Percentiles rank a stretch among this genome's conserved stretches.
Conservation (phyloP, 1,284 basidiomycete species). For the Cryptococcus sp. region DNA sequence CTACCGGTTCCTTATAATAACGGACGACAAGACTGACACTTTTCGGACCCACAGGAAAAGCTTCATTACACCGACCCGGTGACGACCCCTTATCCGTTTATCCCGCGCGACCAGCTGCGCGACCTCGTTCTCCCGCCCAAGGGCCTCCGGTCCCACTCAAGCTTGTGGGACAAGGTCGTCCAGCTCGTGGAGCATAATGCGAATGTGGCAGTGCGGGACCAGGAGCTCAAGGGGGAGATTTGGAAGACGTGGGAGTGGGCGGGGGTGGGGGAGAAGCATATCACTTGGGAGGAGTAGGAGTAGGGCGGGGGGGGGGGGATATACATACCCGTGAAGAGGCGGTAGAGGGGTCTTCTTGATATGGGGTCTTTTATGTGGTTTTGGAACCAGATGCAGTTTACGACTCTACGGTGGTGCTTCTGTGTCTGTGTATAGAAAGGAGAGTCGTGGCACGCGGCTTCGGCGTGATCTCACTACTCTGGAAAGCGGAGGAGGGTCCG, state of each 20-base stretch:
- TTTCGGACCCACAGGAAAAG: slow-evolving; percentile 56
- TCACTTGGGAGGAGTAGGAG: slow-evolving; percentile 22
- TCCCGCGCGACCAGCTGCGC: slow-evolving; percentile 85
- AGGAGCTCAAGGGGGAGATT: slow-evolving; percentile 75
- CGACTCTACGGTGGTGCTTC: too few relatives aligned
- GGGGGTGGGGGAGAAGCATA: slow-evolving; percentile 32
- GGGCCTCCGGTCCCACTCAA: slow-evolving; percentile 58
- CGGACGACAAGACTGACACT: too few relatives aligned
- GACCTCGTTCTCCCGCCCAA: slow-evolving; percentile 83
- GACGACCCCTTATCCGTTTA: slow-evolving; percentile 68
- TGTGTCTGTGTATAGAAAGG: too few relatives aligned
- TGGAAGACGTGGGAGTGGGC: slow-evolving; percentile 57
- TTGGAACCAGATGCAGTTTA: too few relatives aligned
- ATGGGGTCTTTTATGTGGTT: too few relatives aligned
- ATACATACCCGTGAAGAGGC: too few relatives aligned
- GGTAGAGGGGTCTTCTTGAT: too few relatives aligned
- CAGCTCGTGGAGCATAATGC: slow-evolving; percentile 87
- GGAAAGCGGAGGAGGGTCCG: too few relatives aligned
- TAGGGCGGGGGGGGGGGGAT: too few relatives aligned
- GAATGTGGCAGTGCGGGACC: slow-evolving; percentile 84
- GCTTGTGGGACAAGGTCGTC: slow-evolving; percentile 83
- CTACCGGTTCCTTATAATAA: too few relatives aligned
- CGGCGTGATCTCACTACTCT: too few relatives aligned
- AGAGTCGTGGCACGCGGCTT: too few relatives aligned
- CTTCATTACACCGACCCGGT: slow-evolving; percentile 81